phyloP scores from a whole-genome alignment of 495 filamentous ascomycete species.

The Aspergillus conjunctus region DNA sequence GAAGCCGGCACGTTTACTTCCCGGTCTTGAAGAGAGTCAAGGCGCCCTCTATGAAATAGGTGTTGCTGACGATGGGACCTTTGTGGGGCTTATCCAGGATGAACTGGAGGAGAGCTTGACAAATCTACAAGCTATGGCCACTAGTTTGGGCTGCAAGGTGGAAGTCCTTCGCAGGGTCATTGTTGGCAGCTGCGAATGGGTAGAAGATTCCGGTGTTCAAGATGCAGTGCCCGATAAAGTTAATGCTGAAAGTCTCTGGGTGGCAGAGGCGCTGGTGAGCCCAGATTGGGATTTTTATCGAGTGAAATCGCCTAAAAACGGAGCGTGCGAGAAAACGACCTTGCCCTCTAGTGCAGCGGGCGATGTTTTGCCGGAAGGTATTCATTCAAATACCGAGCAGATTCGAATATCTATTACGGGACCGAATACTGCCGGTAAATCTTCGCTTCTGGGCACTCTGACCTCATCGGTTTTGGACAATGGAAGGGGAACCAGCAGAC shows the following conservation, averaged over 20 bases:
- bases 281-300: conserved; percentile 56
- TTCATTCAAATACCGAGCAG: conserved; percentile 61
- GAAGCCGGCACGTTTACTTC: conserved; percentile 65
- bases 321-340: background rate
- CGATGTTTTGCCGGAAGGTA: conserved; percentile 24
- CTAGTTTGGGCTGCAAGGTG: conserved; percentile 86
- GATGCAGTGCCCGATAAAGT: conserved; percentile 30
- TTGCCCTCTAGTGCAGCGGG: background rate
- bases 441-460: conserved; percentile 83
- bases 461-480: conserved; percentile 89
- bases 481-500: conserved; percentile 82
- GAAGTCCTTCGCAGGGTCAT: conserved; percentile 79
- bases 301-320: conserved; percentile 11
- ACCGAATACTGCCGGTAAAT: conserved; percentile 91
- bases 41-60: conserved; percentile 97
- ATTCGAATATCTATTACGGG: conserved; percentile 90
- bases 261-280: conserved; percentile 81
- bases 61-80: conserved; percentile 89
- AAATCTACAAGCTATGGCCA: conserved; percentile 85
- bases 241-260: conserved; percentile 69
- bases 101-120: conserved; percentile 88
- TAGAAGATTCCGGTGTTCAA: conserved; percentile 39
- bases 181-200: conserved; percentile 86
- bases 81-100: conserved; percentile 86
- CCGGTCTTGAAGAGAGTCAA: conserved; percentile 87